Evolutionary conservation across 257 asterid species (phyloP).

Genomic region (Fraxinus quadrangulata): DNA sequence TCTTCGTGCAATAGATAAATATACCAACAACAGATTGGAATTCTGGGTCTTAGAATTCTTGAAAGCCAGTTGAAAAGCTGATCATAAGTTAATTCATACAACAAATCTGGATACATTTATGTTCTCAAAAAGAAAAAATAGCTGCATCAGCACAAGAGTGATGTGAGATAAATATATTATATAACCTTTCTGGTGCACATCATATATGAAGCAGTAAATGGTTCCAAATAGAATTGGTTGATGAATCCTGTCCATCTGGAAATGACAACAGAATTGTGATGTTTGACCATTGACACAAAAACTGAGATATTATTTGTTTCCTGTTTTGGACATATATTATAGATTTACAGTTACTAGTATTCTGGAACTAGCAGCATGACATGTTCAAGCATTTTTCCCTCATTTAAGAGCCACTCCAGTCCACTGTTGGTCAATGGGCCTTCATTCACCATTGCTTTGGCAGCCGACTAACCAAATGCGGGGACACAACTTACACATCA

Average conservation of each 20-base stretch:
- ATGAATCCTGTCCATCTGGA: neutral
- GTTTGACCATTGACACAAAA: neutral
- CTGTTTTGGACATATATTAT: neutral
- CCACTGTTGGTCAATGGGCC: neutral
- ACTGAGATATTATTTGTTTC: neutral
- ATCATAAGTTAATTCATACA: constrained; percentile 1
- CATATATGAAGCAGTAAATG: neutral
- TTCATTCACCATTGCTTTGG: neutral
- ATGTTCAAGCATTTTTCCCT: neutral
- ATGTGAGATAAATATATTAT: neutral
- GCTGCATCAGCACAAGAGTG: neutral
- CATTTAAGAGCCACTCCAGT: neutral
- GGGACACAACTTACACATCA: neutral
- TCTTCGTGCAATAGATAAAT: neutral
- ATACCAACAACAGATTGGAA: neutral
- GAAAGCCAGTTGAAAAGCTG: constrained; percentile 3
- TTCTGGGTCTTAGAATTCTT: neutral
- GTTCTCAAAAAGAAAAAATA: neutral
- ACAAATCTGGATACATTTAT: neutral
- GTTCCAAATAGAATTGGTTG: neutral
- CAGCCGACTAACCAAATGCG: neutral
- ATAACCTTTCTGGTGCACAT: neutral
- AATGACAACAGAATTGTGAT: neutral
- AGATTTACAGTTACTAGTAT: neutral
- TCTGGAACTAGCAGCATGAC: neutral